phyloP scores from a whole-genome alignment of 768 basidiomycete species.

The Hygrophorus russula region DNA sequence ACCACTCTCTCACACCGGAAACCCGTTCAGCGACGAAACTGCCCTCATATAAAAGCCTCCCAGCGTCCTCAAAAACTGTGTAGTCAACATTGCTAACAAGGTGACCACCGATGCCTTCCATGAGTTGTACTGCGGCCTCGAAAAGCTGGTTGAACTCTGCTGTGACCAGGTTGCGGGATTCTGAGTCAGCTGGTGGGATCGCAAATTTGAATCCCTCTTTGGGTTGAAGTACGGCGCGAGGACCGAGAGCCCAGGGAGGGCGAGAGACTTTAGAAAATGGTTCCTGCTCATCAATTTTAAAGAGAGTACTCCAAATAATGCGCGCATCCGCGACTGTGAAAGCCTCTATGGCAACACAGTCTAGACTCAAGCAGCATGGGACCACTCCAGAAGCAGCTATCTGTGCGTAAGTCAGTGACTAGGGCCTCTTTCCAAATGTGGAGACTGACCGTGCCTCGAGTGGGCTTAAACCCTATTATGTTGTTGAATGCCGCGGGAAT shows the following conservation, averaged over 20 bases:
- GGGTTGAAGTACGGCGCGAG: constrained; percentile 3
- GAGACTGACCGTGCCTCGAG: constrained; percentile 3
- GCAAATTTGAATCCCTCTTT: constrained; percentile 3
- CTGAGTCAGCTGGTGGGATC: constrained; percentile 2
- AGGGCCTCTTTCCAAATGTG: not conserved
- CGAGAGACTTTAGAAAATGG: constrained; percentile 6
- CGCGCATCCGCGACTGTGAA: constrained; percentile 3
- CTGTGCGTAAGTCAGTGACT: constrained; percentile 1
- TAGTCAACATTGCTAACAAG: constrained; percentile 4
- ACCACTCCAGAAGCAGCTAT: constrained; percentile 3
- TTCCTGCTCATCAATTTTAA: constrained; percentile 3
- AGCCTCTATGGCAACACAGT: constrained; percentile 1
- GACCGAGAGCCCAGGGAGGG: constrained; percentile 3
- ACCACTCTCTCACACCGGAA: constrained; percentile 4
- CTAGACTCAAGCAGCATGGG: constrained; percentile 5
- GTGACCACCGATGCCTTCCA: constrained; percentile 2
- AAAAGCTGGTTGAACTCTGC: constrained; percentile 4
- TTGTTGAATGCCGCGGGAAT: constrained; percentile 5
- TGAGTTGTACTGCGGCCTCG: not conserved
- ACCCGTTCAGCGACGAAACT: constrained; percentile 6
- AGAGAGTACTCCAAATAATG: constrained; percentile 3
- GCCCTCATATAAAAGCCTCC: constrained; percentile 5
- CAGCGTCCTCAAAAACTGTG: constrained; percentile 5
- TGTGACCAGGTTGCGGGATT: constrained; percentile 3
- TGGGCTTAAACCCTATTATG: constrained; percentile 6